phyloP scores from a whole-genome alignment of 2,329 filamentous ascomycete genomes.

The Aspergillus brunneoviolaceus region DNA sequence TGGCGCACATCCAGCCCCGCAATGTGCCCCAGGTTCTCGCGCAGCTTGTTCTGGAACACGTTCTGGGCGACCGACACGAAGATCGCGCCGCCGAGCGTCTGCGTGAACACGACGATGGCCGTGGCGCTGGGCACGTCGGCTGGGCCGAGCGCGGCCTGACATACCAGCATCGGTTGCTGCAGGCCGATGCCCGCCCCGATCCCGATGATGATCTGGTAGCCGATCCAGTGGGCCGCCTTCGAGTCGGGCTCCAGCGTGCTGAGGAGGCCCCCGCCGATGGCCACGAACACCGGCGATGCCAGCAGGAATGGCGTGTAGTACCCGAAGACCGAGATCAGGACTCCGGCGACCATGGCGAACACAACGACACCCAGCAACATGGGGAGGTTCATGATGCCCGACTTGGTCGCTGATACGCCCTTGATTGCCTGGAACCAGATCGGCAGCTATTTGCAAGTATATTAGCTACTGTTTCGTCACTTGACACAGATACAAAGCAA shows the following conservation, averaged over 20 bases:
- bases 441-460: slow-evolving; percentile 35
- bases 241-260: slow-evolving; percentile 36
- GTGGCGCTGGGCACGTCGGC: slow-evolving; percentile 38
- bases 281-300: slow-evolving; percentile 30
- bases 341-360: slow-evolving; percentile 32
- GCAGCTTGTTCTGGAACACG: slow-evolving; percentile 39
- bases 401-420: slow-evolving; percentile 32
- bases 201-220: slow-evolving; percentile 40
- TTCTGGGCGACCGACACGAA: slow-evolving; percentile 37
- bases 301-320: slow-evolving; percentile 45
- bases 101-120: slow-evolving; percentile 37
- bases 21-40: slow-evolving; percentile 26
- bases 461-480: background rate
- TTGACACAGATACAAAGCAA: background rate
- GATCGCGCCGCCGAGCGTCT: slow-evolving; percentile 39
- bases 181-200: slow-evolving; percentile 38
- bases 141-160: slow-evolving; percentile 33
- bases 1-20: slow-evolving; percentile 27
- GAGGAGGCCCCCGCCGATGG: slow-evolving; percentile 38
- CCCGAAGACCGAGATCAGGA: slow-evolving; percentile 31
- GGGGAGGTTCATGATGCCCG: slow-evolving; percentile 41
- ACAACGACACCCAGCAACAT: slow-evolving; percentile 34
- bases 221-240: slow-evolving; percentile 37
- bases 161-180: slow-evolving; percentile 37
- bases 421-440: slow-evolving; percentile 47